Evolutionary conservation across 2,329 filamentous ascomycete species (phyloP).

Genomic region (Fonsecaea monophora): DNA sequence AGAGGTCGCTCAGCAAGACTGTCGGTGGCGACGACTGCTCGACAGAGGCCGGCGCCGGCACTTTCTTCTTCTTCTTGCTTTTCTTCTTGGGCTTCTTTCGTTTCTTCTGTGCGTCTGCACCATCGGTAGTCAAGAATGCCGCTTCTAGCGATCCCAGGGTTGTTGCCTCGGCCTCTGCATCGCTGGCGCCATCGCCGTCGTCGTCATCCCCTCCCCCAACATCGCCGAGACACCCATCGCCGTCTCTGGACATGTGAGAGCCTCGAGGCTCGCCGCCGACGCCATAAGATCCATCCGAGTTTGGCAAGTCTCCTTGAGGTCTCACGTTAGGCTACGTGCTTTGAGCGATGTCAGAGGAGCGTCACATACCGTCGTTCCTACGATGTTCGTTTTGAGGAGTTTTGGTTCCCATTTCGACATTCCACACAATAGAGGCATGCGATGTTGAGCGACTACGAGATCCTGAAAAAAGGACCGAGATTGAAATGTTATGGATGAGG

Average conservation of each 20-base stretch:
- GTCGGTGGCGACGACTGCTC: slow-evolving; percentile 57
- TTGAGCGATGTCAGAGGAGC: slow-evolving; percentile 4
- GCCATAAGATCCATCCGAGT: slow-evolving; percentile 32
- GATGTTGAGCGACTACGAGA: background rate
- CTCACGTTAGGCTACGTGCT: slow-evolving; percentile 34
- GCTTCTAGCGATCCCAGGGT: slow-evolving; percentile 34
- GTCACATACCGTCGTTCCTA: slow-evolving; percentile 44
- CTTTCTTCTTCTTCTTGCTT: slow-evolving; percentile 49
- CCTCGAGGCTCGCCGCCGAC: slow-evolving; percentile 54
- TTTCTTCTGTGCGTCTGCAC: slow-evolving; percentile 37
- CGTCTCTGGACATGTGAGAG: slow-evolving; percentile 51
- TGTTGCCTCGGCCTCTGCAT: slow-evolving; percentile 39
- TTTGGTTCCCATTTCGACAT: slow-evolving; percentile 51
- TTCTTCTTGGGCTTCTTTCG: slow-evolving; percentile 58
- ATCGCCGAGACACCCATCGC: slow-evolving; percentile 52
- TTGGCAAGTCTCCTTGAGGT: slow-evolving; percentile 38
- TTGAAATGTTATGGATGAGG: background rate
- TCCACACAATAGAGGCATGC: background rate
- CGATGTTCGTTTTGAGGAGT: slow-evolving; percentile 48
- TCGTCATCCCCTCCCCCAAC: slow-evolving; percentile 39
- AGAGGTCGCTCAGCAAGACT: slow-evolving; percentile 55
- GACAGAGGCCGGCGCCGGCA: slow-evolving; percentile 23
- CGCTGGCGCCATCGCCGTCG: slow-evolving; percentile 42
- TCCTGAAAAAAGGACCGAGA: background rate
- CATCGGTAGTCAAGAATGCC: slow-evolving; percentile 30